Conservation (phyloP, 2,329 filamentous ascomycete genomes). For the Colletotrichum chrysophilum region DNA sequence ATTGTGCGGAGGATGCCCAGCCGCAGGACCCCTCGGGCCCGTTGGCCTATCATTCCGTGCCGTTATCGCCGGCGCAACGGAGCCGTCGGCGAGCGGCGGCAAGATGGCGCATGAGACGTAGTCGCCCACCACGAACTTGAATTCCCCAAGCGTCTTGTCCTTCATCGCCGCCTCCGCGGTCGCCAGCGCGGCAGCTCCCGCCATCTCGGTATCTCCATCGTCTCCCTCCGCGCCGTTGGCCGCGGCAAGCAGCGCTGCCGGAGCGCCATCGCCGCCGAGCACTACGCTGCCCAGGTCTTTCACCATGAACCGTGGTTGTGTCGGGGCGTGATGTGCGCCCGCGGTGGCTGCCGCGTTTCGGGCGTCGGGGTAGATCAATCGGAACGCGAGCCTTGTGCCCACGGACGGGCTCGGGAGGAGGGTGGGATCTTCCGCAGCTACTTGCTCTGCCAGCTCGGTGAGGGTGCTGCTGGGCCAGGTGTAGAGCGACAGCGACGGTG, state of each 20-base stretch:
- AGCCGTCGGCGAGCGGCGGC: slow-evolving; percentile 75
- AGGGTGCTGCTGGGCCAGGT: slow-evolving; percentile 86
- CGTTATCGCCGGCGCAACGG: slow-evolving; percentile 68
- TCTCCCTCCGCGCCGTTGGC: slow-evolving; percentile 38
- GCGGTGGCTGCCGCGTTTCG: slow-evolving; percentile 28
- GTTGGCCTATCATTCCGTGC: slow-evolving; percentile 48
- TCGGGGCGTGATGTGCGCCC: slow-evolving; percentile 41
- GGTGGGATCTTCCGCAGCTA: slow-evolving; percentile 65
- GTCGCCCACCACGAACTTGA: slow-evolving; percentile 86
- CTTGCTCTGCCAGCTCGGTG: slow-evolving; percentile 78
- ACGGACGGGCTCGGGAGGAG: slow-evolving; percentile 76
- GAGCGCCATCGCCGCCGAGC: slow-evolving; percentile 55
- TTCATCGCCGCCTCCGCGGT: neutral
- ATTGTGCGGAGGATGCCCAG: neutral
- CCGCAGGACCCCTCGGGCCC: slow-evolving; percentile 29
- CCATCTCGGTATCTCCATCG: slow-evolving; percentile 25
- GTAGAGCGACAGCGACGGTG: slow-evolving; percentile 79
- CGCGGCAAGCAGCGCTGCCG: slow-evolving; percentile 47
- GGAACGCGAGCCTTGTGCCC: slow-evolving; percentile 86
- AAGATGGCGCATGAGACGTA: slow-evolving; percentile 85
- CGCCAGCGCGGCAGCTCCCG: neutral
- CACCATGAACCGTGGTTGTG: slow-evolving; percentile 66
- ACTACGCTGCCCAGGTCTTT: slow-evolving; percentile 87
- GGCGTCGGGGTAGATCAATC: slow-evolving; percentile 84
- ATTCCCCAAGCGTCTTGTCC: slow-evolving; percentile 77